Evolutionary conservation across 257 asterid species (phyloP).

Genomic region (Salvia miltiorrhiza): DNA sequence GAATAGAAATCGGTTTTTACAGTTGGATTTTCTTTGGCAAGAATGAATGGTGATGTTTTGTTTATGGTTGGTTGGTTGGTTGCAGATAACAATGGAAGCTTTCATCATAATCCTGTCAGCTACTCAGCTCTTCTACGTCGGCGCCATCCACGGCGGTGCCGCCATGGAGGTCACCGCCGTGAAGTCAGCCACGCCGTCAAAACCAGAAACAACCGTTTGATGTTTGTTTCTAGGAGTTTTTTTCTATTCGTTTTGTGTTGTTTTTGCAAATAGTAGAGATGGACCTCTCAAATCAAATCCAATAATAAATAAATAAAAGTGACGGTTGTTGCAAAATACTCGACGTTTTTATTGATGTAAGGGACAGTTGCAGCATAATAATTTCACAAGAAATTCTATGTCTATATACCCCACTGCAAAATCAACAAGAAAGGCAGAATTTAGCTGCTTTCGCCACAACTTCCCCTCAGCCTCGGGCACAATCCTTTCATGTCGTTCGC

Average conservation of each 20-base stretch:
- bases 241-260: constrained; percentile 14
- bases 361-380: background rate
- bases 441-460: constrained; percentile 8
- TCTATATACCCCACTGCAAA: constrained; percentile 29
- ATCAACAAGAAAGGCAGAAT: constrained; percentile 25
- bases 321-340: background rate
- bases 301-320: background rate
- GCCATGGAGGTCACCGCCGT: constrained; percentile 36
- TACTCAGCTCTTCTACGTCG: constrained; percentile 75
- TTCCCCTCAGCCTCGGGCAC: constrained; percentile 12
- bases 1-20: background rate
- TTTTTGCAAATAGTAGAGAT: constrained; percentile 9
- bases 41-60: too few species aligned
- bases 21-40: too few species aligned
- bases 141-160: constrained; percentile 45
- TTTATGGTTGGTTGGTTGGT: background rate
- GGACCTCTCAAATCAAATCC: background rate
- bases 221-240: background rate
- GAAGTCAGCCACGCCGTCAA: too few species aligned
- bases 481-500: background rate
- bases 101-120: constrained; percentile 74
- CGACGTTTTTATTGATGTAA: constrained; percentile 2
- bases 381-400: constrained; percentile 7
- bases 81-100: constrained; percentile 93
- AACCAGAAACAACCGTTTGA: too few species aligned